Evolutionary conservation across 805 yeast genomes (phyloP).

Genomic region (Wickerhamomyces strasburgensis): DNA sequence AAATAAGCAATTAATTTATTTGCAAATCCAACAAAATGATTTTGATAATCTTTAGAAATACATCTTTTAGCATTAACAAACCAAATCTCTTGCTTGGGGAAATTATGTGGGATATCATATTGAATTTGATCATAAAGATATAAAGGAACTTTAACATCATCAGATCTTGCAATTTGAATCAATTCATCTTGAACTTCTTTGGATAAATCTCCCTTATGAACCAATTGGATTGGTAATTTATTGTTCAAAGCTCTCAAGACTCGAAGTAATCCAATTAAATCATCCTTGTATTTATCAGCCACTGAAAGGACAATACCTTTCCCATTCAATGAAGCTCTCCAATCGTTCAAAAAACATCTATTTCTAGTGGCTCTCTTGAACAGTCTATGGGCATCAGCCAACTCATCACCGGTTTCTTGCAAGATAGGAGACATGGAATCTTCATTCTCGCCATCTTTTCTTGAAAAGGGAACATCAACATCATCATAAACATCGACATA

Average conservation of each 20-base stretch:
- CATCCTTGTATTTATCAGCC: constrained; percentile 39
- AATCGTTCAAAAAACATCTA: constrained; percentile 28
- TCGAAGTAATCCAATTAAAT: constrained; percentile 42
- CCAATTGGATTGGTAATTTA: constrained; percentile 36
- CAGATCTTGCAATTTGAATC: constrained; percentile 33
- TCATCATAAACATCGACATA: constrained; percentile 22
- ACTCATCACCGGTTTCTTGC: constrained; percentile 30
- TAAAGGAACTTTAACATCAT: constrained; percentile 29
- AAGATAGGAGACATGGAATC: constrained; percentile 1
- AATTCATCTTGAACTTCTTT: constrained; percentile 29
- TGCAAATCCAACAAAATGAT: constrained; percentile 31
- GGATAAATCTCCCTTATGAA: constrained; percentile 37
- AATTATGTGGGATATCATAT: constrained; percentile 20
- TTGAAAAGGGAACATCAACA: constrained; percentile 12
- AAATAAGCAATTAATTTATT: constrained; percentile 52
- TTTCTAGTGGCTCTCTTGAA: constrained; percentile 16
- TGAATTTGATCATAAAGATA: constrained; percentile 20
- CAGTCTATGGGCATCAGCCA: constrained; percentile 28
- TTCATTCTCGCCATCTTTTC: constrained; percentile 10
- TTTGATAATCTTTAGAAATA: constrained; percentile 23
- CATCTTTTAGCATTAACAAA: constrained; percentile 31
- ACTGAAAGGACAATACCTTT: constrained; percentile 54
- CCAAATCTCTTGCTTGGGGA: constrained; percentile 34
- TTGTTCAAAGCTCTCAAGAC: constrained; percentile 34
- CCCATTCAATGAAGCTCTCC: constrained; percentile 30